phyloP scores from a whole-genome alignment of 805 yeast genomes.

The Middelhovenomyces tepae region DNA sequence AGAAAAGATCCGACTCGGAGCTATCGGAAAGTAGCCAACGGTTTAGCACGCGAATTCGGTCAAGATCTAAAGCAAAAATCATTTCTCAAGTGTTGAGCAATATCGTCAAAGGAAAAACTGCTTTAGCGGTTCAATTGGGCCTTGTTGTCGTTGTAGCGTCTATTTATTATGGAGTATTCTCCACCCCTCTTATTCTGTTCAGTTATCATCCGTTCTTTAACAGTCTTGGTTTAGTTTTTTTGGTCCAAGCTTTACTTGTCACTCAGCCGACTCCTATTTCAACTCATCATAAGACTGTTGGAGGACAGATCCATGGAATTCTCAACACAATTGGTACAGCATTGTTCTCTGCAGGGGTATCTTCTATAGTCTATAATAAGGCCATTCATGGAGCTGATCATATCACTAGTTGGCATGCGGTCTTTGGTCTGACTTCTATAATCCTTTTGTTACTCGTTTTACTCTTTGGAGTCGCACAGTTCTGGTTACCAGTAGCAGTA shows the following conservation, averaged over 20 bases:
- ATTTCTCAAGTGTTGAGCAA: slow-evolving; percentile 13
- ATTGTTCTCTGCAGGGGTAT: slow-evolving; percentile 15
- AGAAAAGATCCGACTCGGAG: too few relatives aligned
- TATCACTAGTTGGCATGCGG: slow-evolving; percentile 23
- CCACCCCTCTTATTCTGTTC: slow-evolving; percentile 10
- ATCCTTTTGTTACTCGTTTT: slow-evolving; percentile 11
- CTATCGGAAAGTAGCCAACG: too few relatives aligned
- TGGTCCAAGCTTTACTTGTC: slow-evolving; percentile 21
- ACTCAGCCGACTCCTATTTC: slow-evolving; percentile 20
- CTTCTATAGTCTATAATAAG: slow-evolving; percentile 21
- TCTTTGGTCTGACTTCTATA: slow-evolving; percentile 19
- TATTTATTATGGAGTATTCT: background rate
- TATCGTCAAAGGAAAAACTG: background rate
- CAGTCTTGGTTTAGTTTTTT: slow-evolving; percentile 16
- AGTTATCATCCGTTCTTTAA: slow-evolving; percentile 19
- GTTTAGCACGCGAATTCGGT: too few relatives aligned
- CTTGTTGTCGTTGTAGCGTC: slow-evolving; percentile 1
- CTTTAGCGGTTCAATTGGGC: slow-evolving; percentile 1
- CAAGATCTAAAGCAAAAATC: too few relatives aligned
- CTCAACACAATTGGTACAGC: slow-evolving; percentile 15
- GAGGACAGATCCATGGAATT: slow-evolving; percentile 22
- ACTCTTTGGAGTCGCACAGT: slow-evolving; percentile 21
- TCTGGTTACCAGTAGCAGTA: slow-evolving; percentile 19
- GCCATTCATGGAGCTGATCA: slow-evolving; percentile 18
- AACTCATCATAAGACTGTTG: slow-evolving; percentile 17